phyloP scores from a whole-genome alignment of 257 asterid genomes.

The Solanum rostratum region DNA sequence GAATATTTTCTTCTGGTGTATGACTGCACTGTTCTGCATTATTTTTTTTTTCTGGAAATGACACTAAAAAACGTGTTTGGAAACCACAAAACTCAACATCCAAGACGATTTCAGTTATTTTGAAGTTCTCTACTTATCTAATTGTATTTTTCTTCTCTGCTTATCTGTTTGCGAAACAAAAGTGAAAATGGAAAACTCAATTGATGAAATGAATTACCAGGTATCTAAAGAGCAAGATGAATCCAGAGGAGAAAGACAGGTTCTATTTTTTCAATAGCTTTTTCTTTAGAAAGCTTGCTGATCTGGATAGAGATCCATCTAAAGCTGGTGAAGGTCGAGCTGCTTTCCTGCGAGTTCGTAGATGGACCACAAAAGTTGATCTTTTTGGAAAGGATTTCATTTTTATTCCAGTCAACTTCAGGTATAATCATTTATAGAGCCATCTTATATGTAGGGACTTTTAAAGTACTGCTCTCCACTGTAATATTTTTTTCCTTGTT shows the following conservation, averaged over 20 bases:
- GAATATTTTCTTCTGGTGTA: not conserved
- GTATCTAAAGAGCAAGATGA: conserved; percentile 36
- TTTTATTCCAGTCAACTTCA: conserved; percentile 81
- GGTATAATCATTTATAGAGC: conserved; percentile 36
- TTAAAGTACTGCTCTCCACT: conserved; percentile 11
- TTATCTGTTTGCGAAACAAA: not conserved
- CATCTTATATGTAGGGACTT: not conserved
- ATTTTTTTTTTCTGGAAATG: not conserved
- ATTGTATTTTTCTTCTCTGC: not conserved
- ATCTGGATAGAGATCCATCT: conserved; percentile 34
- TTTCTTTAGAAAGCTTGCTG: conserved; percentile 79
- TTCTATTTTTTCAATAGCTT: conserved; percentile 86
- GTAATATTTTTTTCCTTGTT: conserved; percentile 4
- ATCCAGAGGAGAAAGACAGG: conserved; percentile 41
- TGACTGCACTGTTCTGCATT: not conserved
- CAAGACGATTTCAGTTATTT: not conserved
- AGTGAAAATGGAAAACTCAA: not conserved
- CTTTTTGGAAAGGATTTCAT: conserved; percentile 70
- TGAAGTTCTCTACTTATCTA: not conserved
- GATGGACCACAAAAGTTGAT: conserved; percentile 80
- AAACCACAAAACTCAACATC: not conserved
- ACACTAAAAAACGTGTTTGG: not conserved
- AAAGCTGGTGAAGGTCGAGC: conserved; percentile 36
- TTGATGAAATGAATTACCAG: conserved; percentile 29
- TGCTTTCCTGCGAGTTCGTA: conserved; percentile 61